Evolutionary conservation across 2,329 filamentous ascomycete species (phyloP).

Genomic region (Neophaeococcomyces mojaviensis): DNA sequence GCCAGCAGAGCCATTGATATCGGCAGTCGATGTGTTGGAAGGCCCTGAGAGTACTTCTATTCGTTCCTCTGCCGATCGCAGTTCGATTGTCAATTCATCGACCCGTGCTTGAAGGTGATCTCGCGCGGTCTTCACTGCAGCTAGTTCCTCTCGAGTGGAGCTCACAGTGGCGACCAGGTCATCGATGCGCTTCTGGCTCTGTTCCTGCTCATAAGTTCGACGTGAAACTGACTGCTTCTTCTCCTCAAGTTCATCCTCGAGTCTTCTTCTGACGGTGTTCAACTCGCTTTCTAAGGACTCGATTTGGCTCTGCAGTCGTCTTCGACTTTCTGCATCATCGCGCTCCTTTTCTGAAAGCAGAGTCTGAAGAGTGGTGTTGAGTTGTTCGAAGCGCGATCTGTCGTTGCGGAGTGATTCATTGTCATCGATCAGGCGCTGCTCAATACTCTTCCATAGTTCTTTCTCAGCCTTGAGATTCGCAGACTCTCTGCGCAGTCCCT

Average conservation of each 20-base stretch:
- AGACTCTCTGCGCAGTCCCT: slow-evolving; percentile 83
- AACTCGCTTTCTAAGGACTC: slow-evolving; percentile 76
- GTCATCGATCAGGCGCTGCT: slow-evolving; percentile 78
- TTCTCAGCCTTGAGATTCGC: slow-evolving; percentile 93
- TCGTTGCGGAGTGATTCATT: slow-evolving; percentile 80
- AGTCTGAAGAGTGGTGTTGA: slow-evolving; percentile 77
- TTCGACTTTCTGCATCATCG: slow-evolving; percentile 69
- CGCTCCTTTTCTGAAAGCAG: slow-evolving; percentile 88
- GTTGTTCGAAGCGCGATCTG: slow-evolving; percentile 70
- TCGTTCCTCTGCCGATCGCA: slow-evolving; percentile 83
- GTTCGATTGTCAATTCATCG: slow-evolving; percentile 79
- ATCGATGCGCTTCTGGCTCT: slow-evolving; percentile 85
- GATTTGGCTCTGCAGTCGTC: slow-evolving; percentile 68
- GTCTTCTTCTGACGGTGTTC: slow-evolving; percentile 68
- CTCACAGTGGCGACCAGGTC: slow-evolving; percentile 75
- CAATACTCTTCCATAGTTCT: slow-evolving; percentile 87
- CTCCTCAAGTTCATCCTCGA: slow-evolving; percentile 76
- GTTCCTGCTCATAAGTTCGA: slow-evolving; percentile 83
- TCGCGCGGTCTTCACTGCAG: slow-evolving; percentile 75
- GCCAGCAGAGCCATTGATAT: slow-evolving; percentile 42
- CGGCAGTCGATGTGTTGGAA: slow-evolving; percentile 36
- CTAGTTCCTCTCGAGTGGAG: slow-evolving; percentile 76
- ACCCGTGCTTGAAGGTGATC: slow-evolving; percentile 85
- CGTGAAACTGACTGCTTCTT: slow-evolving; percentile 72
- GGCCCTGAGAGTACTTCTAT: slow-evolving; percentile 71